These are phyloP conservation scores for Trichoderma koningii DNA, from an alignment of 2,329 filamentous ascomycete genomes.

Conservation along the genomic window DNA sequence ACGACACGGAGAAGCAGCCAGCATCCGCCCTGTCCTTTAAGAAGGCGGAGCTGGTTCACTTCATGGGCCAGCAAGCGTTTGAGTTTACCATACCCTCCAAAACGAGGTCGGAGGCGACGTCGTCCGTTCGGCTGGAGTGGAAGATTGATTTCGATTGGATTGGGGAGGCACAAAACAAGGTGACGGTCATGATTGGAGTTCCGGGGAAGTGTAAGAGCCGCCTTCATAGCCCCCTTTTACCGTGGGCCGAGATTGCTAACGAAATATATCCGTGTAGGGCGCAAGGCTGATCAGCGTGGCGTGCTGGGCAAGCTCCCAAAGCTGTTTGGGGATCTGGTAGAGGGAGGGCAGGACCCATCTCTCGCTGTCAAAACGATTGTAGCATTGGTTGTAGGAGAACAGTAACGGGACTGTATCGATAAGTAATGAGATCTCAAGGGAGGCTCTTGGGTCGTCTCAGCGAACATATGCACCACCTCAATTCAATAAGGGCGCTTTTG, in stretches of 20 bases:
- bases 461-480: neutral
- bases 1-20: constrained; percentile 19
- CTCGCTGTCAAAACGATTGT: constrained; percentile 61
- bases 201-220: constrained; percentile 64
- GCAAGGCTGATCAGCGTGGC: constrained; percentile 57
- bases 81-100: constrained; percentile 46
- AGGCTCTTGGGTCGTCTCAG: constrained; percentile 5
- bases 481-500: neutral
- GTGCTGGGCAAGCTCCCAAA: constrained; percentile 59
- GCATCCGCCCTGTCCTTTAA: constrained; percentile 22
- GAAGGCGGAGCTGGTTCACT: constrained; percentile 52
- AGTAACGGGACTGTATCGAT: constrained; percentile 27
- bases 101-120: constrained; percentile 39
- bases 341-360: constrained; percentile 56
- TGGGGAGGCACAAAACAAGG: constrained; percentile 64
- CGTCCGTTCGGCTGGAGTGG: constrained; percentile 61
- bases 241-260: constrained; percentile 29
- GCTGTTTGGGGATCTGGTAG: constrained; percentile 62
- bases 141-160: constrained; percentile 70
- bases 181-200: constrained; percentile 57
- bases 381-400: constrained; percentile 57
- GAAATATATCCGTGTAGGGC: constrained; percentile 49
- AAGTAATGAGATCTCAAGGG: constrained; percentile 28
- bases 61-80: constrained; percentile 55
- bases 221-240: too few species aligned